Base-by-base conservation (phyloP, 805 yeast species). In the Candida takata region DNA sequence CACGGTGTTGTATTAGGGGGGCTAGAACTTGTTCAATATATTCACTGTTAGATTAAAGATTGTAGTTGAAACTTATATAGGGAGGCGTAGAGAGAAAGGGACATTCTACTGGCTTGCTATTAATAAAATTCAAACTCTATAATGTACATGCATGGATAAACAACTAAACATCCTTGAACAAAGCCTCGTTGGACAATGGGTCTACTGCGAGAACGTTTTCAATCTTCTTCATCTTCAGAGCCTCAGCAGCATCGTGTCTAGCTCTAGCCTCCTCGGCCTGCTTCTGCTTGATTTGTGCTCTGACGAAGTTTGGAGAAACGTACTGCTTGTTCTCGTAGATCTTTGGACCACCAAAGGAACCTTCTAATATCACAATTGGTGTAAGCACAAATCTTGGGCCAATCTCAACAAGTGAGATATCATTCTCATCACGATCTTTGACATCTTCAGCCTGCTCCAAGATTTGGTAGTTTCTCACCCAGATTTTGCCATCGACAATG, bases 371-470 rank as follows among this genome's bases (percentile, higher is more conserved):
- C 41, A 94, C 79, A 48, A 92, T 88, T 44, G 82, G 79, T 3
- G 97, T 90, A 67, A 92, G 70, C 24, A 92, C 97, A 47, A 87
- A 81, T 60, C 98, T 76, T 35, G 98, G 98, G 4, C 98, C 98
- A 49, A 92, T 86, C 67, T 92, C 98, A 40, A 92, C 83, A 50
- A 92, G 69, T 13, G 86, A 77, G 43, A 84, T 61, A 43, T 86
- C 79, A 33, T 67, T 66, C 39, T 77, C 79, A 41, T 74, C 79
- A 35, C 61, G 61, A 45, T 69, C 64, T 37, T 64, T 65, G 31
- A 72, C 74, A 37, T 76, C 70, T 55, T 74, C 77, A 30, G 77
- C 72, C 33, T 52, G 54, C 56, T 80, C 86, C 42, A 76, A 67
- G 47, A 92, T 86, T 65, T 92, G 97, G 58, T 81, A 92, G 62